Percentiles rank a stretch among this genome's conserved stretches.
These are phyloP conservation scores for Saccharomyces hybrid DNA, from an alignment of 1,139 yeast species.

Conservation along the genomic window DNA sequence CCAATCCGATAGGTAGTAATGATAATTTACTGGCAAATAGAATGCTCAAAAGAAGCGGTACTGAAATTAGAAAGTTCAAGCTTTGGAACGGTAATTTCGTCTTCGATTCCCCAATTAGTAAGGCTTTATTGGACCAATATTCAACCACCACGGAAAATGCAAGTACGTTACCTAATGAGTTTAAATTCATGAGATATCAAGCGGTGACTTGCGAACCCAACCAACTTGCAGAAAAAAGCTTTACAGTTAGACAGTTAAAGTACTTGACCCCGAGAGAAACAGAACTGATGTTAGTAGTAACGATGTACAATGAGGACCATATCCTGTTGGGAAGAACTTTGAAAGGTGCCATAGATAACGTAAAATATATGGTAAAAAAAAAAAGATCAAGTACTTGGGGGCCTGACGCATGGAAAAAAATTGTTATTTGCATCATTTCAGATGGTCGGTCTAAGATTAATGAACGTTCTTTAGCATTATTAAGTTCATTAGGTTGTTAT, in stretches of 20 bases:
- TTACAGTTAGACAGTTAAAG: slow-evolving; percentile 65
- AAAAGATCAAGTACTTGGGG: slow-evolving; percentile 70
- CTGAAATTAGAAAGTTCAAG: slow-evolving; percentile 27
- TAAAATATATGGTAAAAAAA: slow-evolving; percentile 70
- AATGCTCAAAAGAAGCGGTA: slow-evolving; percentile 19
- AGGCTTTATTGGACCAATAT: slow-evolving; percentile 45
- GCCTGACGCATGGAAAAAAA: slow-evolving; percentile 86
- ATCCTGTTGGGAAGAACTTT: slow-evolving; percentile 79
- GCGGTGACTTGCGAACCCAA: slow-evolving; percentile 83
- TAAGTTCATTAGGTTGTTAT: slow-evolving; percentile 89
- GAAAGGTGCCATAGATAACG: slow-evolving; percentile 88
- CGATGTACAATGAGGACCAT: slow-evolving; percentile 96
- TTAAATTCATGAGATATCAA: slow-evolving; percentile 72
- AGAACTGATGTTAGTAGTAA: slow-evolving; percentile 79
- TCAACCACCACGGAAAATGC: slow-evolving; percentile 32
- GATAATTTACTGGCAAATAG: slow-evolving; percentile 7
- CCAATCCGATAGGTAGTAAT: slow-evolving; percentile 9
- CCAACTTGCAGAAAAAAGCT: slow-evolving; percentile 65
- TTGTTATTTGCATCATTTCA: slow-evolving; percentile 81
- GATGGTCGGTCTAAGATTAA: slow-evolving; percentile 92
- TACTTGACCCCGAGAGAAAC: slow-evolving; percentile 67
- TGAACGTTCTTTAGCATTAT: slow-evolving; percentile 70
- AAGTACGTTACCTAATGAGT: slow-evolving; percentile 55
- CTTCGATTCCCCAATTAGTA: slow-evolving; percentile 59
- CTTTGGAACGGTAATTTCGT: slow-evolving; percentile 52